Conservation (phyloP, 805 yeast genomes). For the Kodamaea laetipori region DNA sequence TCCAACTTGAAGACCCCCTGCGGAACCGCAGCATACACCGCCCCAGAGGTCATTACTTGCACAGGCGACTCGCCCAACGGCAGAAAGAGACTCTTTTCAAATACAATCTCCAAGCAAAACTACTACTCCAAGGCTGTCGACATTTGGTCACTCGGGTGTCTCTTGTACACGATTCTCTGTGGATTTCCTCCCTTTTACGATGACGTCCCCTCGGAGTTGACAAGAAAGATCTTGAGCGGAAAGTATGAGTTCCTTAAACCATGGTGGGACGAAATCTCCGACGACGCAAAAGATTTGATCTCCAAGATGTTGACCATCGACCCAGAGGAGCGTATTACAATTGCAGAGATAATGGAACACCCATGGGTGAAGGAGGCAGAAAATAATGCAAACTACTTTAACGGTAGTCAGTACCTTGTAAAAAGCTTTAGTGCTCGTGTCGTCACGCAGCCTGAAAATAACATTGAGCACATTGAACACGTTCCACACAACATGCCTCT, state of each 20-base stretch:
- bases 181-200: constrained; percentile 81
- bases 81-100: constrained; percentile 15
- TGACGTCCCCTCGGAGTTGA: constrained; percentile 60
- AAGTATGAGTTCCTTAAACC: constrained; percentile 75
- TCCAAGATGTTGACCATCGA: constrained; percentile 66
- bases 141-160: constrained; percentile 76
- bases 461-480: no score
- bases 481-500: constrained; percentile 16
- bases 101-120: constrained; percentile 40
- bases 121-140: constrained; percentile 68
- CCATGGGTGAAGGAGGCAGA: constrained; percentile 57
- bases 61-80: constrained; percentile 10
- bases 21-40: constrained; percentile 76
- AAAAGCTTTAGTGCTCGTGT: constrained; percentile 5
- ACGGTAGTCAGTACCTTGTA: constrained; percentile 8
- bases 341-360: constrained; percentile 66
- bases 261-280: constrained; percentile 86
- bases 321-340: constrained; percentile 66
- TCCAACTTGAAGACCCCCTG: constrained; percentile 64
- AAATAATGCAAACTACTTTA: constrained; percentile 9
- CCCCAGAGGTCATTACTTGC: constrained; percentile 65
- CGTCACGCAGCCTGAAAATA: no score
- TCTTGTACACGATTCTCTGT: constrained; percentile 64
- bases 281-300: constrained; percentile 70
- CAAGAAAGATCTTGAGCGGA: constrained; percentile 70